These are phyloP conservation scores for Carex myosuroides DNA, from an alignment of 176 grass and related monocot species.

Conservation along the genomic window DNA sequence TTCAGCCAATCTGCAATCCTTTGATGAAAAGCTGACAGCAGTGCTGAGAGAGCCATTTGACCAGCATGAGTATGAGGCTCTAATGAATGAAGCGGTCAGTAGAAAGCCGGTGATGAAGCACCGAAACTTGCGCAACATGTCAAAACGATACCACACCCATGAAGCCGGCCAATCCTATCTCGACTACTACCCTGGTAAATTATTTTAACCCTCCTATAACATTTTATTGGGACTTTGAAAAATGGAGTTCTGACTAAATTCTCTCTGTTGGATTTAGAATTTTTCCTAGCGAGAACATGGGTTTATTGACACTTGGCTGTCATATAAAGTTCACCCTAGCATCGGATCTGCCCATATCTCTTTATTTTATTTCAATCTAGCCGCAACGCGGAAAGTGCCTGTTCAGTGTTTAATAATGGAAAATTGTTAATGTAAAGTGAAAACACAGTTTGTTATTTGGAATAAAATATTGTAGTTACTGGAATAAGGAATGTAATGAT, in stretches of 20 bases:
- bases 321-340: background rate
- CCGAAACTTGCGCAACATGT: slow-evolving; percentile 42
- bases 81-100: slow-evolving; percentile 43
- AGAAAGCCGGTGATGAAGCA: slow-evolving; percentile 42
- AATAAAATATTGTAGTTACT: background rate
- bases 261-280: background rate
- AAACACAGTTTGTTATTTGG: background rate
- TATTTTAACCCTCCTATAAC: background rate
- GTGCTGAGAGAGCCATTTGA: slow-evolving; percentile 47
- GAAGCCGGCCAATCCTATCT: slow-evolving; percentile 46
- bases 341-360: background rate
- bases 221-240: background rate
- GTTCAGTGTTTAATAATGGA: background rate
- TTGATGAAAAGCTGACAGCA: slow-evolving; percentile 52
- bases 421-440: background rate
- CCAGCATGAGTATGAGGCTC: slow-evolving; percentile 47
- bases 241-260: background rate
- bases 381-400: background rate
- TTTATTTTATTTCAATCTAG: background rate
- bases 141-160: slow-evolving; percentile 39
- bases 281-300: background rate
- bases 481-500: background rate
- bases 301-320: background rate
- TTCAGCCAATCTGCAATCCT: slow-evolving; percentile 24
- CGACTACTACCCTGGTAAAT: slow-evolving; percentile 51